A percentile compares a stretch with the other conserved stretches of the same genome.
phyloP scores from a whole-genome alignment of 2,329 filamentous ascomycete genomes.

The Talaromyces islandicus region DNA sequence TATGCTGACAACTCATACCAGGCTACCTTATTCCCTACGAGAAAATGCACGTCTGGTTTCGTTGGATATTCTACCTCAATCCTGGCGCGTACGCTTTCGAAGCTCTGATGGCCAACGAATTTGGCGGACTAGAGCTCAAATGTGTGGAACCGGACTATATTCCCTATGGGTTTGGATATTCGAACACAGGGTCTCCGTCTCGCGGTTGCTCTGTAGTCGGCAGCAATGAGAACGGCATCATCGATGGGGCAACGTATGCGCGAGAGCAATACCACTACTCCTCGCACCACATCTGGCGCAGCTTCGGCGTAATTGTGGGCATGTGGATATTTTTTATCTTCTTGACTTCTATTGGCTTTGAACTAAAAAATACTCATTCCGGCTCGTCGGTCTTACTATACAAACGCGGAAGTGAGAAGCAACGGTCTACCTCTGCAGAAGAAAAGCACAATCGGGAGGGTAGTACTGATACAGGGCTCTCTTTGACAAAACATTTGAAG shows the following conservation, averaged over 20 bases:
- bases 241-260: conserved; percentile 52
- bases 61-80: conserved; percentile 58
- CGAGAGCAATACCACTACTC: conserved; percentile 49
- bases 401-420: conserved; percentile 25
- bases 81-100: conserved; percentile 64
- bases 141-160: conserved; percentile 48
- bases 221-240: conserved; percentile 22
- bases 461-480: neutral
- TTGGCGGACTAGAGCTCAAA: conserved; percentile 48
- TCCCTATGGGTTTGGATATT: conserved; percentile 40
- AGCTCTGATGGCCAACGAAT: conserved; percentile 63
- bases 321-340: conserved; percentile 70
- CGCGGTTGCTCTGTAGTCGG: conserved; percentile 27
- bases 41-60: conserved; percentile 57
- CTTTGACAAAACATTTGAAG: conserved; percentile 54
- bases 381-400: conserved; percentile 28
- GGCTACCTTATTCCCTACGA: conserved; percentile 57
- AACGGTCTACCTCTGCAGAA: neutral
- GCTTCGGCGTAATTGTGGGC: conserved; percentile 70
- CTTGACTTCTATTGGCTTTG: conserved; percentile 68
- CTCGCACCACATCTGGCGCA: conserved; percentile 56
- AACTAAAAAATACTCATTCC: conserved; percentile 42
- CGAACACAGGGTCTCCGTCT: conserved; percentile 15
- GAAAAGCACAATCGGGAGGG: neutral
- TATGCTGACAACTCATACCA: conserved; percentile 19